Conservation (phyloP, 306 rosid genomes). For the Quercus berberidifolia region DNA sequence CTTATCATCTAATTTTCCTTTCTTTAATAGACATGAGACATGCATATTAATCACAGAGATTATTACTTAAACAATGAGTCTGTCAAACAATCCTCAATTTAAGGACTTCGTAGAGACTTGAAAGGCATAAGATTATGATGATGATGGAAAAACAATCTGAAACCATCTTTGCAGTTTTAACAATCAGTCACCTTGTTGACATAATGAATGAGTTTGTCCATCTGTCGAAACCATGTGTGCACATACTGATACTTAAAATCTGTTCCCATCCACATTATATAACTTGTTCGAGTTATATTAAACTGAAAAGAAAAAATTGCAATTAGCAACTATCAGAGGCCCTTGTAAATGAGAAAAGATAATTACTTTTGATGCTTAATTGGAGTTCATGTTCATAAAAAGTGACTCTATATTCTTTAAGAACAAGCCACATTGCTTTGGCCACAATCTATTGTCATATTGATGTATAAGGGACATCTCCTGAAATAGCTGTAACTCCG, state of each 20-base stretch:
- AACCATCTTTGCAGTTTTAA: too few species aligned
- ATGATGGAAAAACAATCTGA: too few species aligned
- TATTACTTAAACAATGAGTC: neutral
- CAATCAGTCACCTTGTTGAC: too few species aligned
- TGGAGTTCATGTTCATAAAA: constrained; percentile 13
- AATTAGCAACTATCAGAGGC: constrained; percentile 25
- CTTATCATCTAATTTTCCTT: neutral
- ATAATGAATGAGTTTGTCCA: constrained; percentile 89
- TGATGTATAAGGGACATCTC: neutral
- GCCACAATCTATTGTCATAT: neutral
- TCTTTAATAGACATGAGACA: neutral
- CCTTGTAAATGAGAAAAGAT: constrained; percentile 13
- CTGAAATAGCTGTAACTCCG: neutral
- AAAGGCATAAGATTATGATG: neutral
- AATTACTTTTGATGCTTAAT: neutral
- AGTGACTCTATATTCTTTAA: neutral
- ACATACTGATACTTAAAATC: constrained; percentile 95
- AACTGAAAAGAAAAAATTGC: constrained; percentile 52
- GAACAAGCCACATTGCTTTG: neutral
- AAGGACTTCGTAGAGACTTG: neutral
- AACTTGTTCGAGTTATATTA: constrained; percentile 84
- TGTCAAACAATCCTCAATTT: neutral
- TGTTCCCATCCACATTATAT: constrained; percentile 98
- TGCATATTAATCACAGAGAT: neutral
- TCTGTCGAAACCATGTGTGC: constrained; percentile 74